Conservation (phyloP, 2,329 filamentous ascomycete species). For the Coniochaeta sp. region DNA sequence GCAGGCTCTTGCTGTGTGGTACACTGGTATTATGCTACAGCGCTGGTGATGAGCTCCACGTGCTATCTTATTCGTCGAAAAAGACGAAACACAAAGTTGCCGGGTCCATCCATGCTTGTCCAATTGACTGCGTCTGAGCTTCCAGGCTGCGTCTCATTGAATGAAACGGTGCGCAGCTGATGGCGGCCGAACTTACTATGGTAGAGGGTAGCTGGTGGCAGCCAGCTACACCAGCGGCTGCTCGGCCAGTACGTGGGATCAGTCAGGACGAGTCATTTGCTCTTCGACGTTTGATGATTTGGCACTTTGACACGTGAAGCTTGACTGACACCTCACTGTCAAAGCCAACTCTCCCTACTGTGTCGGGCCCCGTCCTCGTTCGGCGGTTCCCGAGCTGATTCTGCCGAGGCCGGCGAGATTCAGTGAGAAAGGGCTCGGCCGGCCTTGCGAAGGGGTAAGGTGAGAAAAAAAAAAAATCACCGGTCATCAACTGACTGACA, state of each 20-base stretch:
- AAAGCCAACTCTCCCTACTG: background rate
- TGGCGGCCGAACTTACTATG: too few relatives aligned
- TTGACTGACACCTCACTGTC: background rate
- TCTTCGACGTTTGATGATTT: background rate
- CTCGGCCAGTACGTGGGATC: background rate
- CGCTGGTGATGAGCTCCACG: background rate
- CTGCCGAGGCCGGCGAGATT: background rate
- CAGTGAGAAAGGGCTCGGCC: background rate
- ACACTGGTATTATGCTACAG: background rate
- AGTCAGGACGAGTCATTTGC: background rate
- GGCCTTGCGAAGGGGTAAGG: background rate
- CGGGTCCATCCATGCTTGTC: background rate
- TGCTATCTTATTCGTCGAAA: background rate
- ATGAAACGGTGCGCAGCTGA: background rate
- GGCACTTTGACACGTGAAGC: background rate
- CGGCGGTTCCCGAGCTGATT: background rate
- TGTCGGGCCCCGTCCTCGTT: background rate
- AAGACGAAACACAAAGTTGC: background rate
- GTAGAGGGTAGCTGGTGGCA: background rate
- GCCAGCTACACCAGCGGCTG: too few relatives aligned
- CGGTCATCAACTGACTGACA: background rate
- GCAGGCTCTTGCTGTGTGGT: background rate
- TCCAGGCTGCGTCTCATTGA: background rate
- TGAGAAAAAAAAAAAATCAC: background rate
- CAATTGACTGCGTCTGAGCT: background rate